These are phyloP conservation scores for Uncinocarpus reesii DNA, from an alignment of 2,329 filamentous ascomycete species.

Conservation along the genomic window DNA sequence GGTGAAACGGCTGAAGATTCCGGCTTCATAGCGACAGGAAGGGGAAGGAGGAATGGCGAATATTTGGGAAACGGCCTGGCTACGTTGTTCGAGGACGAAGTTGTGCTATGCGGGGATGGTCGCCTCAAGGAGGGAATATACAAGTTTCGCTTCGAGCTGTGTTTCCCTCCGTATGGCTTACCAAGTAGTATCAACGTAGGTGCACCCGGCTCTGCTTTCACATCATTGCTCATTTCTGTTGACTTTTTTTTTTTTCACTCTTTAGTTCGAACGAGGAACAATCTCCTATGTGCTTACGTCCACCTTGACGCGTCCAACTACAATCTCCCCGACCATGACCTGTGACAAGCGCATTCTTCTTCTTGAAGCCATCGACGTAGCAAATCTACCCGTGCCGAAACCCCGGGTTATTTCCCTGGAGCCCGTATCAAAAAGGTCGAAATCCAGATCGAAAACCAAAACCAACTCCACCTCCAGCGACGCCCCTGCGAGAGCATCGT, in stretches of 20 bases:
- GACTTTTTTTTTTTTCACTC: neutral
- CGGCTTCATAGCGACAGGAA: slow-evolving; percentile 44
- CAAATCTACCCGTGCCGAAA: slow-evolving; percentile 60
- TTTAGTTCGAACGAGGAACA: slow-evolving; percentile 85
- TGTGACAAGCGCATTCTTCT: slow-evolving; percentile 74
- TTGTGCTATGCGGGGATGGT: slow-evolving; percentile 54
- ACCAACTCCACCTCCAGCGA: slow-evolving; percentile 37
- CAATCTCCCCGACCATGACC: slow-evolving; percentile 67
- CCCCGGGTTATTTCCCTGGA: slow-evolving; percentile 78
- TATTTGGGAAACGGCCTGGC: slow-evolving; percentile 57
- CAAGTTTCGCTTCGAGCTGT: slow-evolving; percentile 55
- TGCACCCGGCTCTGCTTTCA: slow-evolving; percentile 21
- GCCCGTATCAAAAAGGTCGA: slow-evolving; percentile 61
- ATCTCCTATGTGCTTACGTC: slow-evolving; percentile 86
- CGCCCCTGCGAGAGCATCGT: slow-evolving; percentile 32
- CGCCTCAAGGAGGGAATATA: slow-evolving; percentile 54
- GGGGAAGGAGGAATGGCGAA: slow-evolving; percentile 42
- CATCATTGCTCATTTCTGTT: neutral
- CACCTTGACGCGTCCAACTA: slow-evolving; percentile 77
- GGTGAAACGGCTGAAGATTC: slow-evolving; percentile 44
- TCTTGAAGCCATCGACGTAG: slow-evolving; percentile 75
- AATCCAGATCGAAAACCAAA: slow-evolving; percentile 42
- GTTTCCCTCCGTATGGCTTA: slow-evolving; percentile 49
- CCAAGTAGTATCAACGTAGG: slow-evolving; percentile 90
- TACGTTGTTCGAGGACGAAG: slow-evolving; percentile 55